phyloP scores from a whole-genome alignment of 2,329 filamentous ascomycete species.

The Fusarium euwallaceae region DNA sequence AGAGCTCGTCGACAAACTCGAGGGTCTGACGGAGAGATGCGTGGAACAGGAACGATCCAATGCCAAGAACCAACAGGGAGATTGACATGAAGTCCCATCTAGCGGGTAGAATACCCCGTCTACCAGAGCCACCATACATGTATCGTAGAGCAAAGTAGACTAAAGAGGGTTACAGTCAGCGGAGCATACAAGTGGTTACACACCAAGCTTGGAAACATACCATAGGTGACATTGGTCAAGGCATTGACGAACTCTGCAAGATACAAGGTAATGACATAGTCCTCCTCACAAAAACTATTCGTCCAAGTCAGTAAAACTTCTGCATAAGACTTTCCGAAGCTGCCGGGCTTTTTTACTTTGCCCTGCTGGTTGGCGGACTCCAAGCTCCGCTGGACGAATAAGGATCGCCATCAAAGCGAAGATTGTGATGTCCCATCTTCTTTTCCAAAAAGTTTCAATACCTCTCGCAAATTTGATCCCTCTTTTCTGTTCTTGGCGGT shows the following conservation, averaged over 20 bases:
- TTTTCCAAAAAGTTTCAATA: not conserved
- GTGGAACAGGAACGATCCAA: conserved; percentile 60
- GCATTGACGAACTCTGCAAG: conserved; percentile 61
- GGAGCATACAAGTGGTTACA: not conserved
- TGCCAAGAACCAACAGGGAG: conserved; percentile 57
- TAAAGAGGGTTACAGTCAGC: conserved; percentile 31
- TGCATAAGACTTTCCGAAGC: not conserved
- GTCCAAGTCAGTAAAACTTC: conserved; percentile 25
- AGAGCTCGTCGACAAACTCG: conserved; percentile 68
- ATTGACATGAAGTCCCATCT: conserved; percentile 57
- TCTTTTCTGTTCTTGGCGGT: not conserved
- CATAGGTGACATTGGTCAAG: conserved; percentile 56
- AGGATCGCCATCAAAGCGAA: conserved; percentile 52
- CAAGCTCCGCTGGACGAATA: conserved; percentile 52
- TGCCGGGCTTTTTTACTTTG: conserved; percentile 51
- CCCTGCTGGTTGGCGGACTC: conserved; percentile 56
- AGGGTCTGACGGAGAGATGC: conserved; percentile 58
- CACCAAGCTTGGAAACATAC: conserved; percentile 51
- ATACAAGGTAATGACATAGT: conserved; percentile 60
- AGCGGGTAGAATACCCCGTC: conserved; percentile 48
- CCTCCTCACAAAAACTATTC: conserved; percentile 59
- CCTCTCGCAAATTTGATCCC: not conserved
- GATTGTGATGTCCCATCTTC: conserved; percentile 52
- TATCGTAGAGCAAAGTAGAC: conserved; percentile 58
- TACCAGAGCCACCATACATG: conserved; percentile 51